Conservation (phyloP, 78 protist genomes). For the Neovahlkampfia damariscottae region DNA sequence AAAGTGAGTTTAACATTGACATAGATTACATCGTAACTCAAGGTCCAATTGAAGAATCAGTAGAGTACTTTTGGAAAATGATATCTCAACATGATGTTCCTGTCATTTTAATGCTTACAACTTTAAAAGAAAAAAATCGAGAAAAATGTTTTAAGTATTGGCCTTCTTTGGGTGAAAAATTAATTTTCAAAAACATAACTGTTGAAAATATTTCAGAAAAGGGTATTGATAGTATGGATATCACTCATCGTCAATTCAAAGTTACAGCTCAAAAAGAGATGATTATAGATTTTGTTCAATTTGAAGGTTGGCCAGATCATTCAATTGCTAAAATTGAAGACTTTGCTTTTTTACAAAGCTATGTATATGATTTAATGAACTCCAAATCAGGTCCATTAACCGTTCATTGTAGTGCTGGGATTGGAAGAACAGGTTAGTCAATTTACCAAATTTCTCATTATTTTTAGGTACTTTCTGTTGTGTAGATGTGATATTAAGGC, state of each 20-base stretch:
- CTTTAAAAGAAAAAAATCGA: not conserved
- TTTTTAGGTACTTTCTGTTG: no score
- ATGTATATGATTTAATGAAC: no score
- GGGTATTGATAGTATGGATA: not conserved
- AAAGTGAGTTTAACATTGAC: not conserved
- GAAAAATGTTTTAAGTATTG: not conserved
- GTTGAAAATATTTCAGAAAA: not conserved
- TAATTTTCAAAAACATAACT: not conserved
- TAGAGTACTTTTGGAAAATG: conserved; percentile 6
- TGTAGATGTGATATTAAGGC: no score
- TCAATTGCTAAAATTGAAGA: not conserved
- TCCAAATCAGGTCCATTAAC: not conserved
- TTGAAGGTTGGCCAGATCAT: conserved; percentile 10
- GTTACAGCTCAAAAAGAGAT: not conserved
- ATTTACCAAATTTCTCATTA: no score
- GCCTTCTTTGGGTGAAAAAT: not conserved
- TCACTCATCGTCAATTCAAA: not conserved
- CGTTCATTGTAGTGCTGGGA: not conserved
- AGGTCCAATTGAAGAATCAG: not conserved
- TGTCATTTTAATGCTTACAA: conserved; percentile 2
- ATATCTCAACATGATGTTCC: not conserved
- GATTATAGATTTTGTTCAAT: not conserved
- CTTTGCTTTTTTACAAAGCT: no score
- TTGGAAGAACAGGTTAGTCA: not conserved
- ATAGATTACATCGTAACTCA: conserved; percentile 2